Percentiles rank a stretch among this genome's conserved stretches.
phyloP scores from a whole-genome alignment of 2,329 filamentous ascomycete species.

The Colletotrichum caudatum region DNA sequence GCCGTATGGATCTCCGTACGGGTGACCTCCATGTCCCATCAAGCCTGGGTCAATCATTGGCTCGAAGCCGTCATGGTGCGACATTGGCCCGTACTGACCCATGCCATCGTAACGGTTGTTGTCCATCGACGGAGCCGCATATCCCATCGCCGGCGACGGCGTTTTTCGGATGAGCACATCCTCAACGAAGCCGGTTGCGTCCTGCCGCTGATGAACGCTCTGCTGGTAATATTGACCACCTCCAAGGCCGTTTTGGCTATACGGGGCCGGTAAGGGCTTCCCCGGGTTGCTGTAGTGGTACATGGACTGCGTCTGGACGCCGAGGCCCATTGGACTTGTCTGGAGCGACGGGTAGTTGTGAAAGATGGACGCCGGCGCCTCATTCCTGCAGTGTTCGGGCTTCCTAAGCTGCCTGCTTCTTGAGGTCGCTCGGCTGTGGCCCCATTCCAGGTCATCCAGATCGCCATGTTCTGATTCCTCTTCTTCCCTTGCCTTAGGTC shows the following conservation, averaged over 20 bases:
- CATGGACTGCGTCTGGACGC: conserved; percentile 39
- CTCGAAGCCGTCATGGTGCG: conserved; percentile 42
- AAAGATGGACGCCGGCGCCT: conserved; percentile 43
- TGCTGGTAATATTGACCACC: conserved; percentile 55
- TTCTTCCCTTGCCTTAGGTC: conserved; percentile 53
- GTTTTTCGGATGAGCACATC: conserved; percentile 51
- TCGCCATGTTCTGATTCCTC: conserved; percentile 58
- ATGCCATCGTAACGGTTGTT: conserved; percentile 39
- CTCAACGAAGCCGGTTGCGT: conserved; percentile 45
- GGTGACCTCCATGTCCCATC: conserved; percentile 36
- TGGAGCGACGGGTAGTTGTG: conserved; percentile 33
- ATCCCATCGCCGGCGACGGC: conserved; percentile 48
- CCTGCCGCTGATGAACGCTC: conserved; percentile 46
- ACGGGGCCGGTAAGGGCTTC: conserved; percentile 54
- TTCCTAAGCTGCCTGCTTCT: conserved; percentile 47
- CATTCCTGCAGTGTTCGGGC: conserved; percentile 49
- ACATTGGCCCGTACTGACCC: conserved; percentile 38
- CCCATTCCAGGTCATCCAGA: conserved; percentile 60
- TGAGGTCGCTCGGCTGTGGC: conserved; percentile 47
- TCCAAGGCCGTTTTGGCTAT: conserved; percentile 49
- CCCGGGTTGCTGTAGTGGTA: conserved; percentile 40
- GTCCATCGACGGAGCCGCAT: conserved; percentile 34
- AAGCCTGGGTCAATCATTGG: conserved; percentile 42
- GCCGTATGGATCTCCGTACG: conserved; percentile 36
- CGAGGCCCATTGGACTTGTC: conserved; percentile 39